Percentiles rank a stretch among this genome's conserved stretches.
Evolutionary conservation across 768 basidiomycete genomes (phyloP).

Genomic region (Scleroderma citrinum): DNA sequence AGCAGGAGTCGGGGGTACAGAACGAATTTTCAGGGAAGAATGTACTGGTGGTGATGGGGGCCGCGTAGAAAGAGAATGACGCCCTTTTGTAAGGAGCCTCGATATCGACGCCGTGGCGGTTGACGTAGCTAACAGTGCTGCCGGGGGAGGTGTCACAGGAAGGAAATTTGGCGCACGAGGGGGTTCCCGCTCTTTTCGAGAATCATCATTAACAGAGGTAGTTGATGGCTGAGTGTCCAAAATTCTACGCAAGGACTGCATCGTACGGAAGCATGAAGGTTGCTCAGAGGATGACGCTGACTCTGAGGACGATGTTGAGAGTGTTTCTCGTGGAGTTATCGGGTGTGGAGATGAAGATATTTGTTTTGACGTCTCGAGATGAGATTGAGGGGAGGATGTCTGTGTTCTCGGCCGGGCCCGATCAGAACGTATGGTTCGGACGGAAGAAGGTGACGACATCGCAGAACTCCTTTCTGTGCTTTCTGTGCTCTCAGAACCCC

Average conservation of each 20-base stretch:
- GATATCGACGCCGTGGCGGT: conserved; percentile 76
- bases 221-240: conserved; percentile 46
- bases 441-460: conserved; percentile 10
- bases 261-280: conserved; percentile 50
- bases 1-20: conserved; percentile 31
- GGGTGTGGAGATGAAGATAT: conserved; percentile 24
- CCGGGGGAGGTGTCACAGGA: conserved; percentile 42
- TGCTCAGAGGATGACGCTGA: conserved; percentile 52
- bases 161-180: conserved; percentile 23
- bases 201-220: conserved; percentile 14
- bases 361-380: conserved; percentile 28
- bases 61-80: conserved; percentile 56
- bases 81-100: conserved; percentile 62
- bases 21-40: conserved; percentile 38
- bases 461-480: conserved; percentile 21
- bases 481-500: conserved; percentile 28
- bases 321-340: conserved; percentile 57
- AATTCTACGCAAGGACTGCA: conserved; percentile 65
- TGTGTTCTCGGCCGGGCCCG: conserved; percentile 6
- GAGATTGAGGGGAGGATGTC: conserved; percentile 14
- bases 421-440: conserved; percentile 6
- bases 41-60: conserved; percentile 55
- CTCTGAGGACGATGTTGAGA: conserved; percentile 43
- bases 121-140: conserved; percentile 54
- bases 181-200: conserved; percentile 8